Evolutionary conservation across 1,284 basidiomycete genomes (phyloP), one percentile per base, ranked within the genome.

Genomic region (Hemileccinum hortonii): DNA sequence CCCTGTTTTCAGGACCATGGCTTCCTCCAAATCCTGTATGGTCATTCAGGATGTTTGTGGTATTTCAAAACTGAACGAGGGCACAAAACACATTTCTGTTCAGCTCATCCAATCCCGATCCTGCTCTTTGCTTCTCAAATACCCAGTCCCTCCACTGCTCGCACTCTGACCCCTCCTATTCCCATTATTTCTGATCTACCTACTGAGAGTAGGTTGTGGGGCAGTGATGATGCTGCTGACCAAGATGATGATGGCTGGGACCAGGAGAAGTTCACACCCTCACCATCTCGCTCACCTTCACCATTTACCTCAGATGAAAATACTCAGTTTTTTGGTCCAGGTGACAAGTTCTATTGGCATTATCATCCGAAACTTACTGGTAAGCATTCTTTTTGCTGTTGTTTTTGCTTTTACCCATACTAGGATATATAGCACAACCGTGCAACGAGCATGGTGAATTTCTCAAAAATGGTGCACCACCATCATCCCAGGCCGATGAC

Each of bases 361-460:
- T 57, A 50, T 30, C 44, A 57, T 16, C n/a, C 26, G 0, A 49
- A 54, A 33, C 48, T 58, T 19, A 41, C 41, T 12, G 38, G 56
- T 47, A 26, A 24, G 7, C 16, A 14, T 19, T 18, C 10, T 32
- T 40, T 38, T n/a, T 3, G 3, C 26, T 9, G 9, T 26, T 26
- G 26, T 26, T 26, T 26, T 26, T 26, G 26, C 26, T 26, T 26
- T 24, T 24, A 24, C 22, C 22, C 6, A 24, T 24, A 24, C 22
- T 24, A 24, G 22, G 41, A 4, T 38, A 32, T 32, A 22, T 16
- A 64, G 60, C 56, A 9, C 26, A 37, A 21, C 63, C 58, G 12
- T 67, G 66, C 43, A 52, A 65, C 35, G 18, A 29, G 11, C 38
- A 61, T 19, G 44, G 53, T 8, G 19, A 39, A 12, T 47, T 30